These are phyloP conservation scores for Zymoseptoria pseudotritici DNA, from an alignment of 2,329 filamentous ascomycete species.

Conservation along the genomic window DNA sequence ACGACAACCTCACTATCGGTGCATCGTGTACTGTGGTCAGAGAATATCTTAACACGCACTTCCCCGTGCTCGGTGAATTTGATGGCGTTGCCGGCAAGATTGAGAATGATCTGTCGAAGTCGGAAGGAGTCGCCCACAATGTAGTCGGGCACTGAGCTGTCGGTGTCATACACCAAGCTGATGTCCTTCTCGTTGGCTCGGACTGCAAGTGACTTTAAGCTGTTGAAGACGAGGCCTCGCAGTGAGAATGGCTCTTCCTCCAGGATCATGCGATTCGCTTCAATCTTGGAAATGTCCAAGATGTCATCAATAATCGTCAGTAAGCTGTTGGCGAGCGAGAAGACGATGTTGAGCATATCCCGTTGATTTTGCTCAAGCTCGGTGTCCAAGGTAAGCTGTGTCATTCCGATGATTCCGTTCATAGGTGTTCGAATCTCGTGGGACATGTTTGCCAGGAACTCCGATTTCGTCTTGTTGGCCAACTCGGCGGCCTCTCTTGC, in stretches of 20 bases:
- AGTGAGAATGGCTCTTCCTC: slow-evolving; percentile 96
- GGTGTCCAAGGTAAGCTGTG: slow-evolving; percentile 88
- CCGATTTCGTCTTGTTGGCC: slow-evolving; percentile 96
- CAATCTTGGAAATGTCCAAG: slow-evolving; percentile 66
- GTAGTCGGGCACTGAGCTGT: slow-evolving; percentile 87
- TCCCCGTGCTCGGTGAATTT: slow-evolving; percentile 98
- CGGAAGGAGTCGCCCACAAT: slow-evolving; percentile 96
- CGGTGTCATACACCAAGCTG: slow-evolving; percentile 86
- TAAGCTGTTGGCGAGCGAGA: slow-evolving; percentile 90
- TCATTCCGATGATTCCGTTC: slow-evolving; percentile 98
- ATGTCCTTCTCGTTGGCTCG: slow-evolving; percentile 95
- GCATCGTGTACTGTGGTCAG: slow-evolving; percentile 58
- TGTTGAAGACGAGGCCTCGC: slow-evolving; percentile 91
- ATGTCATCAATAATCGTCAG: slow-evolving; percentile 90
- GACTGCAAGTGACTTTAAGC: slow-evolving; percentile 90
- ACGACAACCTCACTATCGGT: slow-evolving; percentile 76
- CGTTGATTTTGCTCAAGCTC: slow-evolving; percentile 88
- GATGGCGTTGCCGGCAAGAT: slow-evolving; percentile 95
- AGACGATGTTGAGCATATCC: slow-evolving; percentile 97
- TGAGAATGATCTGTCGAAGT: slow-evolving; percentile 90
- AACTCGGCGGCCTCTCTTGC: slow-evolving; percentile 92
- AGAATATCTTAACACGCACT: slow-evolving; percentile 85
- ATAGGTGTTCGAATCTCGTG: slow-evolving; percentile 97
- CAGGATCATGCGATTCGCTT: slow-evolving; percentile 96
- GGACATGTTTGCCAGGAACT: slow-evolving; percentile 98